Evolutionary conservation across 371 early-diverging fungal species (phyloP).

Genomic region (Lichtheimia ramosa): DNA sequence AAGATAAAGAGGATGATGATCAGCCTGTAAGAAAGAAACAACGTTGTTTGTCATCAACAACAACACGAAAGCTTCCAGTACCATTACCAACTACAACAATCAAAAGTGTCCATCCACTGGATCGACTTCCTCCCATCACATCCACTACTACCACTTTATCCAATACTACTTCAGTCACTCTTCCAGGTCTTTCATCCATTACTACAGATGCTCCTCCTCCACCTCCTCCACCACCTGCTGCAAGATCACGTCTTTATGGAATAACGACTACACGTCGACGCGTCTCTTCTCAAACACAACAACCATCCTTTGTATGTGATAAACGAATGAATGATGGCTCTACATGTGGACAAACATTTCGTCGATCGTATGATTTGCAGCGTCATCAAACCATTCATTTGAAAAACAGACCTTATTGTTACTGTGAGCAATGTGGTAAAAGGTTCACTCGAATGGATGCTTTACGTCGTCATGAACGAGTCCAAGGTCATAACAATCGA

Average conservation of each 20-base stretch:
- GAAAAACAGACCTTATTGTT: slow-evolving; percentile 43
- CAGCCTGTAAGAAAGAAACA: slow-evolving; percentile 32
- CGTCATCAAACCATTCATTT: slow-evolving; percentile 49
- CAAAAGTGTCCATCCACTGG: slow-evolving; percentile 12
- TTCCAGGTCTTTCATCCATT: slow-evolving; percentile 11
- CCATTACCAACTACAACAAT: slow-evolving; percentile 28
- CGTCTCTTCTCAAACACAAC: slow-evolving; percentile 10
- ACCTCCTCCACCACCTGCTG: not conserved
- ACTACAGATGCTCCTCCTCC: slow-evolving; percentile 4
- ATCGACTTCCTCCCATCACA: slow-evolving; percentile 5
- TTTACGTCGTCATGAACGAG: slow-evolving; percentile 46
- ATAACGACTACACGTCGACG: not conserved
- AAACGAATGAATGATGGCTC: slow-evolving; percentile 23
- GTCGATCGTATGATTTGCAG: slow-evolving; percentile 45
- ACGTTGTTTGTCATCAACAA: slow-evolving; percentile 23
- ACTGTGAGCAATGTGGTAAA: slow-evolving; percentile 45
- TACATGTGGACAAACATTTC: slow-evolving; percentile 42
- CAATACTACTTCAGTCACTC: slow-evolving; percentile 3
- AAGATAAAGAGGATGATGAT: slow-evolving; percentile 11
- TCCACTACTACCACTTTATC: not conserved
- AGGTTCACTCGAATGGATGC: slow-evolving; percentile 52
- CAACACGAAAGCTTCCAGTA: slow-evolving; percentile 17
- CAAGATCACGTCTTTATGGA: not conserved
- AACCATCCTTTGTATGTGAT: slow-evolving; percentile 33
- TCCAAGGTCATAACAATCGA: slow-evolving; percentile 31